Conservation (phyloP, 2,329 filamentous ascomycete genomes). For the Penicillium sp. region DNA sequence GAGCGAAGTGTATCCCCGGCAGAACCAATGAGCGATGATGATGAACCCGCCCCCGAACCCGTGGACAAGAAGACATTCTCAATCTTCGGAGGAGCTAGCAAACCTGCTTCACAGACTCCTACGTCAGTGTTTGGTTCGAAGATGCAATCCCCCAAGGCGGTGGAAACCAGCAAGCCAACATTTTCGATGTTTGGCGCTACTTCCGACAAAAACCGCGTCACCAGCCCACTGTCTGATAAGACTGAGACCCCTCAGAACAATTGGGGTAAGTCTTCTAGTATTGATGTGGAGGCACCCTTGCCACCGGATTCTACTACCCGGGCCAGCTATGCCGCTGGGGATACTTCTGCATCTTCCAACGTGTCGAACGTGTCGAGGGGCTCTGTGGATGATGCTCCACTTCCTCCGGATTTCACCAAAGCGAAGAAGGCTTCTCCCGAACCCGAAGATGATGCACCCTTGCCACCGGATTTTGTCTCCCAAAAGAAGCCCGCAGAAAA, state of each 20-base stretch:
- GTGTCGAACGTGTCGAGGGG: constrained; percentile 42
- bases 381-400: constrained; percentile 41
- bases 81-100: constrained; percentile 29
- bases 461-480: constrained; percentile 19
- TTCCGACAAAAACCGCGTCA: constrained; percentile 22
- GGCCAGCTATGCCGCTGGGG: constrained; percentile 45
- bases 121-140: constrained; percentile 34
- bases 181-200: constrained; percentile 32
- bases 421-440: constrained; percentile 3
- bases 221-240: constrained; percentile 34
- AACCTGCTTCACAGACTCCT: constrained; percentile 8
- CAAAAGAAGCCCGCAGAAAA: constrained; percentile 16
- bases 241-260: constrained; percentile 37
- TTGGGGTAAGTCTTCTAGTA: constrained; percentile 27
- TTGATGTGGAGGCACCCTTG: constrained; percentile 38
- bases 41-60: constrained; percentile 22
- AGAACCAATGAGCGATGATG: constrained; percentile 41
- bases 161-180: constrained; percentile 31
- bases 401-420: constrained; percentile 29
- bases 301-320: constrained; percentile 49
- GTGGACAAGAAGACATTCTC: constrained; percentile 28
- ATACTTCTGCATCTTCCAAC: constrained; percentile 48
- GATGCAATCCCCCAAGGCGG: constrained; percentile 24
- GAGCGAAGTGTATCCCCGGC: constrained; percentile 31
- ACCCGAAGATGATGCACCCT: constrained; percentile 13